phyloP scores from a whole-genome alignment of 2,329 filamentous ascomycete genomes.

The Colletotrichum echinochloae region DNA sequence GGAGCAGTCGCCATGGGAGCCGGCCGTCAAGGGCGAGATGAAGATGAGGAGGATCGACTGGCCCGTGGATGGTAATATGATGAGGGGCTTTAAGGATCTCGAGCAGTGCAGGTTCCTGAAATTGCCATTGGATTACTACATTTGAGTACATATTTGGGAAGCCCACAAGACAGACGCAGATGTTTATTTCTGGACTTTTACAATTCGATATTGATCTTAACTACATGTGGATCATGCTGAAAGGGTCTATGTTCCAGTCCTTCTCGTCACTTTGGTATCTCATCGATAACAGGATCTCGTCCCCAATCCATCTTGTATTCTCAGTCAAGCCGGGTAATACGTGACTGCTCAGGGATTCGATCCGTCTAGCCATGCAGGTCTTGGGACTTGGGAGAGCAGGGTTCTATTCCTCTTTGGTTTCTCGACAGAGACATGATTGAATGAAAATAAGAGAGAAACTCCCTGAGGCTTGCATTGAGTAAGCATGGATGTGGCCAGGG shows the following conservation, averaged over 20 bases:
- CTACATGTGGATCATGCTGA: not conserved
- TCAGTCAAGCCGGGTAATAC: not conserved
- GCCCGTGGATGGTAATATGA: conserved; percentile 46
- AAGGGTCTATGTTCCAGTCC: not conserved
- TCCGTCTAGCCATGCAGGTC: not conserved
- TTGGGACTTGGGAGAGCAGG: not conserved
- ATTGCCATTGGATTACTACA: conserved; percentile 54
- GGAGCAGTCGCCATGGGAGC: conserved; percentile 52
- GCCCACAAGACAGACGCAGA: not conserved
- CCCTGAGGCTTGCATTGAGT: not conserved
- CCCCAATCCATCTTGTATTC: not conserved
- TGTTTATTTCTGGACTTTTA: not conserved
- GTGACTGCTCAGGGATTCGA: not conserved
- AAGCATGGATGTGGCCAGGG: not conserved
- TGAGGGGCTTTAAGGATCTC: conserved; percentile 56
- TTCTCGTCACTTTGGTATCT: not conserved
- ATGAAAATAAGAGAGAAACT: not conserved
- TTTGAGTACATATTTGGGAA: conserved; percentile 41
- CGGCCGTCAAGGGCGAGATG: conserved; percentile 51
- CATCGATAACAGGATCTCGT: not conserved
- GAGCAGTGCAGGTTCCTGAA: conserved; percentile 59
- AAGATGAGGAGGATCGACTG: conserved; percentile 57
- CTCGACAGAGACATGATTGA: not conserved
- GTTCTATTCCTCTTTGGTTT: not conserved
- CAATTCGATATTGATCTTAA: not conserved